Base-by-base conservation (phyloP, 495 filamentous ascomycete genomes). In the Hypoxylon subgilvum region DNA sequence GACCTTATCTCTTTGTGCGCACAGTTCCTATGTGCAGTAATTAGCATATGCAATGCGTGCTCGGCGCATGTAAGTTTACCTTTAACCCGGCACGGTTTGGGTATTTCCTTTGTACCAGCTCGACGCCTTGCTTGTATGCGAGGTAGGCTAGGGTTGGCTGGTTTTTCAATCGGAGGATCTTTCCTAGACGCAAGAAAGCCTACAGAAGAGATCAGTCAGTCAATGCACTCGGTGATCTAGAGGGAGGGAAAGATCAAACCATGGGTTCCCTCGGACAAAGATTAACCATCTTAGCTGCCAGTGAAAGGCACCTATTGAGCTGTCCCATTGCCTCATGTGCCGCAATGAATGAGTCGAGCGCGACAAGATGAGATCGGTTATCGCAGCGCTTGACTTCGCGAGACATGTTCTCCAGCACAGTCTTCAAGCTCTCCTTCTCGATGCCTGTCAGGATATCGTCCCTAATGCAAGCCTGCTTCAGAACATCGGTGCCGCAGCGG, bases 61-160 rank as follows among this genome's bases (percentile, higher is more conserved):
- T 14, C 19, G 9, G 16, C 12, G 3, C 19, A 14, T 12, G 9
- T 32, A 16, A n/a, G 47, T 64, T 41, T 45, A 67, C 67, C 14
- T 40, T 16, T 6, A 69, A 36, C 14, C 55, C 19, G 9, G 35
- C 7, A 50, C 65, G 60, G 21, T 57, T 32, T 17, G 60, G 61
- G 21, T 60, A 16, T 39, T 60, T 69, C 32, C 53, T 55, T 23
- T 55, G 52, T 13, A 65, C 64, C 9, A 69, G 50, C 25, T 65
- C 57, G 6, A 67, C 52, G 1, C 67, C 67, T 46, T 65, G 64
- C 30, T 59, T 63, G 46, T 69, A 67, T 14, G 31, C 54, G 8
- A 48, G 30, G 32, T 52, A 66, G 1, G 67, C 67, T 2, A 47
- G 50, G 3, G 19, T 50, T 10, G 28, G 43, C 18, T 53, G 19